These are phyloP conservation scores for Aspergillus sp. DNA, from an alignment of 2,329 filamentous ascomycete genomes.

Conservation along the genomic window DNA sequence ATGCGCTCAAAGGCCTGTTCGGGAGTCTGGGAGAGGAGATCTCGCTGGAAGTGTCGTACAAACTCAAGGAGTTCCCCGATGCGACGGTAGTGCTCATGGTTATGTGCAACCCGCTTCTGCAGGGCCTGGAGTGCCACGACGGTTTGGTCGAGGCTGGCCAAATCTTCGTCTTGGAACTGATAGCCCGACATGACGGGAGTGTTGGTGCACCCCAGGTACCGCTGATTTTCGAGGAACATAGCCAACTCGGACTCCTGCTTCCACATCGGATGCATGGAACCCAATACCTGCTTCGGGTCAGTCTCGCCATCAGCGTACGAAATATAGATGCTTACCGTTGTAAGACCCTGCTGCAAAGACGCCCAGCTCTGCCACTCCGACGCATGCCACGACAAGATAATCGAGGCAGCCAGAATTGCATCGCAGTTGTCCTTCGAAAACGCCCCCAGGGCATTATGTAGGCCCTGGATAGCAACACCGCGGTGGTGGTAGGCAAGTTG, in stretches of 20 bases:
- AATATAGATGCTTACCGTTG: slow-evolving; percentile 54
- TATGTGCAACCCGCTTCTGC: slow-evolving; percentile 67
- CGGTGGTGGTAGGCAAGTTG: slow-evolving; percentile 89
- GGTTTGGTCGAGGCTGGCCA: slow-evolving; percentile 67
- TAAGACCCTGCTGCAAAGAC: slow-evolving; percentile 87
- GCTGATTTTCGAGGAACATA: slow-evolving; percentile 44
- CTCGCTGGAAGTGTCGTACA: slow-evolving; percentile 70
- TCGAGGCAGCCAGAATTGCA: slow-evolving; percentile 85
- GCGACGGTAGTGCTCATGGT: slow-evolving; percentile 68
- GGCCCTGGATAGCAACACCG: slow-evolving; percentile 78
- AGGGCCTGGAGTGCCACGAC: slow-evolving; percentile 60
- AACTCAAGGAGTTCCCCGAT: slow-evolving; percentile 71
- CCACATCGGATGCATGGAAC: slow-evolving; percentile 83
- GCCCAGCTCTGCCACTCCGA: slow-evolving; percentile 97
- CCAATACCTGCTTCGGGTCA: slow-evolving; percentile 57
- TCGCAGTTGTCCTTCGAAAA: slow-evolving; percentile 89
- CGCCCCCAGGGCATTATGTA: slow-evolving; percentile 81
- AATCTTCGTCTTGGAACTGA: slow-evolving; percentile 61
- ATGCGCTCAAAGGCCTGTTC: slow-evolving; percentile 88
- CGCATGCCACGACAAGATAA: slow-evolving; percentile 92
- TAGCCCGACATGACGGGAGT: slow-evolving; percentile 37
- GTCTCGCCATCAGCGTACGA: neutral
- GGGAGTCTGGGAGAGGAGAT: slow-evolving; percentile 68
- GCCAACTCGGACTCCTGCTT: slow-evolving; percentile 75
- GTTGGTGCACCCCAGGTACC: slow-evolving; percentile 38